Evolutionary conservation across 208 protist species (phyloP), one percentile per base, ranked within the genome.

Genomic region (Balamuthia mandrillaris): DNA sequence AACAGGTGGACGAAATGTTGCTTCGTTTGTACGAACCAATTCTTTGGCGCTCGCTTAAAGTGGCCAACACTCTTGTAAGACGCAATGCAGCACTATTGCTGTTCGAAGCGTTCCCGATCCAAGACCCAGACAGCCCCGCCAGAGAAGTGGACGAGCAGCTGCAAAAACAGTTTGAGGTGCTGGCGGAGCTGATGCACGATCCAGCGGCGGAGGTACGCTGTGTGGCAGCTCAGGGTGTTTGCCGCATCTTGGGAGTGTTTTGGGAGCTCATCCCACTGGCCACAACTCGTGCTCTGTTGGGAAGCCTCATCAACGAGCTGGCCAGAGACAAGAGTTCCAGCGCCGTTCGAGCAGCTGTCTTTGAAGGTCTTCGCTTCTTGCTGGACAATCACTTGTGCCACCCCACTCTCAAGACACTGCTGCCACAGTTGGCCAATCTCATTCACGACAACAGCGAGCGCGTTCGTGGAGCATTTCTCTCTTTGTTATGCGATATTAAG

Each of bases 21-120:
- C 24, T 87, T 9, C 84, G 91, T 4, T 37, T 94, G 18, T 95
- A 95, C 70, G 85, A 92, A 31, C 92, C 93, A 9, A 94, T 95
- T n/a, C 35, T 95, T 3, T 95, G 90, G 90, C 68, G 92, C 31
- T 70, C 91, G 9, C 70, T 95, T 58, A 83, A 78, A 54, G 91
- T 88, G 21, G 88, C 90, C 45, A 92, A 92, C 58, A 65, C 78
- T 12, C 74, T 54, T 41, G 86, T 89, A 5, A 83, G 91, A 27
- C 2, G 29, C 0, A 93, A 93, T 60, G 92, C 91, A 1, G 86
- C 90, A 3, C 14, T 41, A 21, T n/a, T 95, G 18, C 56, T 95
- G 35, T n/a, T 90, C 14, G 91, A 91, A 7, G 90, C 88, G 0
- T 95, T 95, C 49, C 93, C 93, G 39, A 45, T 95, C 31, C 77